Conservation (phyloP, 148 eudicot genomes). For the Arbutus unedo region DNA sequence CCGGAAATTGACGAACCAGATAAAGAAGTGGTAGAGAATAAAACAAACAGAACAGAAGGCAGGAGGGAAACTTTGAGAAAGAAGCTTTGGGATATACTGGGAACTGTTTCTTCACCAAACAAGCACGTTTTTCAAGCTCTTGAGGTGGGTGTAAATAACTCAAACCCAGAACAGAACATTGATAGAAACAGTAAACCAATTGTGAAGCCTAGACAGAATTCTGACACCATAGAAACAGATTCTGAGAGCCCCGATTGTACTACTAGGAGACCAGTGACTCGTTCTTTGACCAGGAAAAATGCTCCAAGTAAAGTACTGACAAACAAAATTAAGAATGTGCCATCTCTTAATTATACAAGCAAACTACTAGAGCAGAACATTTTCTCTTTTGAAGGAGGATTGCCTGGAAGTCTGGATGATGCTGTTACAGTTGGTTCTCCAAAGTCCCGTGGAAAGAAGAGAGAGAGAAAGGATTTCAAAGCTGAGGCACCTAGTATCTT, state of each 20-base stretch:
- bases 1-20: slow-evolving; percentile 25
- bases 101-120: slow-evolving; percentile 49
- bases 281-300: slow-evolving; percentile 47
- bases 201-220: slow-evolving; percentile 41
- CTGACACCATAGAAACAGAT: slow-evolving; percentile 82
- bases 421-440: slow-evolving; percentile 26
- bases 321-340: slow-evolving; percentile 27
- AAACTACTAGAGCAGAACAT: slow-evolving; percentile 28
- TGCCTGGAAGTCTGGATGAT: slow-evolving; percentile 26
- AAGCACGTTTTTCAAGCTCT: slow-evolving; percentile 32
- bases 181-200: slow-evolving; percentile 25
- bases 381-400: slow-evolving; percentile 42
- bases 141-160: slow-evolving; percentile 30
- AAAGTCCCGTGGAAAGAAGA: slow-evolving; percentile 29
- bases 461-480: slow-evolving; percentile 33
- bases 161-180: slow-evolving; percentile 23
- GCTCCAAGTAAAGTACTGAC: slow-evolving; percentile 31
- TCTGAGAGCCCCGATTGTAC: slow-evolving; percentile 45
- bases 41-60: slow-evolving; percentile 28
- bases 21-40: slow-evolving; percentile 33
- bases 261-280: slow-evolving; percentile 52
- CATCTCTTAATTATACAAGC: slow-evolving; percentile 24
- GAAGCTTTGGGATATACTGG: slow-evolving; percentile 77
- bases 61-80: slow-evolving; percentile 50
- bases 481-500: slow-evolving; percentile 26